These are phyloP conservation scores for Dipodascus geniculatus DNA, from an alignment of 805 yeast species.

Conservation along the genomic window DNA sequence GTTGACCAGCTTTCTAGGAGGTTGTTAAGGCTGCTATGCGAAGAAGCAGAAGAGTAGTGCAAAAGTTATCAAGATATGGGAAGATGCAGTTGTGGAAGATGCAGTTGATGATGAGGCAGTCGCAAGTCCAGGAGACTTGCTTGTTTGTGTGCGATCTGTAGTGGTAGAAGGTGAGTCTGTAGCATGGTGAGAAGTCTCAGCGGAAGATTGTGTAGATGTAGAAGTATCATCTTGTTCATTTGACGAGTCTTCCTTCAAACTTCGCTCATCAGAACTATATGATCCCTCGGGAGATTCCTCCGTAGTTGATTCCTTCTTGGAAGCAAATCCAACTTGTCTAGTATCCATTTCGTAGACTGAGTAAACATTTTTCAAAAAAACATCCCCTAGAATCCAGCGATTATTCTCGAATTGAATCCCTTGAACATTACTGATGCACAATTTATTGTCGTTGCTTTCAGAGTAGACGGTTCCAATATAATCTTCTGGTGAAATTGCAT, in stretches of 20 bases:
- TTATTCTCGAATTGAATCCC: conserved; percentile 32
- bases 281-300: neutral
- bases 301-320: conserved; percentile 14
- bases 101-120: neutral
- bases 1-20: too few relatives aligned
- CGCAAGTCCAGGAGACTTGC: neutral
- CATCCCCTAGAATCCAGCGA: conserved; percentile 55
- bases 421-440: conserved; percentile 55
- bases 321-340: conserved; percentile 44
- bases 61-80: neutral
- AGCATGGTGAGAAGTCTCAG: neutral
- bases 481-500: conserved; percentile 32
- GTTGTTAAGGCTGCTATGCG: neutral
- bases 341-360: conserved; percentile 45
- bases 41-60: neutral
- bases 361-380: conserved; percentile 43
- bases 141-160: neutral
- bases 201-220: neutral
- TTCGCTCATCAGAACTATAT: neutral
- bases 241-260: neutral
- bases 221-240: neutral
- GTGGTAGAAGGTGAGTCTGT: neutral
- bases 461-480: conserved; percentile 41
- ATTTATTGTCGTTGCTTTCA: conserved; percentile 28
- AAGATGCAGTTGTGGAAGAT: neutral